Evolutionary conservation across 2,329 filamentous ascomycete genomes (phyloP).

Genomic region (Rosellinia necatrix): DNA sequence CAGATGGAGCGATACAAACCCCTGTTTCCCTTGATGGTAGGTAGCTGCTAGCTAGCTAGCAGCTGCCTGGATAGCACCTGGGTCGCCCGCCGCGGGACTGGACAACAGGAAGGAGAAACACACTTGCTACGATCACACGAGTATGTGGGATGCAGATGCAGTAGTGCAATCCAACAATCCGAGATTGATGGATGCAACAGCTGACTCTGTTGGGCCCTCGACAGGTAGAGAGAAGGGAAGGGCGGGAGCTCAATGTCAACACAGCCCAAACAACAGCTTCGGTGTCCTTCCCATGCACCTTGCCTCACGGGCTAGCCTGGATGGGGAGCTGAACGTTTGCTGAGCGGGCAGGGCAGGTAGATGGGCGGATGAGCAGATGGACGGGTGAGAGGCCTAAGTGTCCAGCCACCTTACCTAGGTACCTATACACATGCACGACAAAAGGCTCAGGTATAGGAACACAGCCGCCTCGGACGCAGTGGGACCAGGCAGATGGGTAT

Average conservation of each 20-base stretch:
- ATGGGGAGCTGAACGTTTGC: slow-evolving; percentile 1
- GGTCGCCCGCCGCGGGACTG: too few relatives aligned
- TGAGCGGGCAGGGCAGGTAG: too few relatives aligned
- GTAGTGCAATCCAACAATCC: slow-evolving; percentile 5
- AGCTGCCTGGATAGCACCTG: too few relatives aligned
- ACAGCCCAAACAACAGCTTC: background rate
- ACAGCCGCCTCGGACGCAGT: slow-evolving; percentile 23
- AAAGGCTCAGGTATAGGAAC: slow-evolving; percentile 20
- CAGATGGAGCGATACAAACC: slow-evolving; percentile 12
- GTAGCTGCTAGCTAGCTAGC: slow-evolving; percentile 7
- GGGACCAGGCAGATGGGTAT: slow-evolving; percentile 4
- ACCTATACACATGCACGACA: slow-evolving; percentile 27
- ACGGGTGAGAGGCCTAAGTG: slow-evolving; percentile 12
- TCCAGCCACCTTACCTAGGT: too few relatives aligned
- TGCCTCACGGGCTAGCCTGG: background rate
- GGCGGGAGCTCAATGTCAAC: slow-evolving; percentile 4
- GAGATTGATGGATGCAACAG: slow-evolving; percentile 1
- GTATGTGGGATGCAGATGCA: slow-evolving; percentile 18
- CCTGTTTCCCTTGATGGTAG: slow-evolving; percentile 14
- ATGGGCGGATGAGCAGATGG: too few relatives aligned
- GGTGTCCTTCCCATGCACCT: slow-evolving; percentile 4
- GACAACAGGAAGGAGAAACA: slow-evolving; percentile 11
- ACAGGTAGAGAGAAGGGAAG: background rate
- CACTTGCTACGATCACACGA: slow-evolving; percentile 28
- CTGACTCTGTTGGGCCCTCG: slow-evolving; percentile 2